Percentiles rank a stretch among this genome's conserved stretches.
phyloP scores from a whole-genome alignment of 169 alveolate species.

The Toxoplasma gondii region DNA sequence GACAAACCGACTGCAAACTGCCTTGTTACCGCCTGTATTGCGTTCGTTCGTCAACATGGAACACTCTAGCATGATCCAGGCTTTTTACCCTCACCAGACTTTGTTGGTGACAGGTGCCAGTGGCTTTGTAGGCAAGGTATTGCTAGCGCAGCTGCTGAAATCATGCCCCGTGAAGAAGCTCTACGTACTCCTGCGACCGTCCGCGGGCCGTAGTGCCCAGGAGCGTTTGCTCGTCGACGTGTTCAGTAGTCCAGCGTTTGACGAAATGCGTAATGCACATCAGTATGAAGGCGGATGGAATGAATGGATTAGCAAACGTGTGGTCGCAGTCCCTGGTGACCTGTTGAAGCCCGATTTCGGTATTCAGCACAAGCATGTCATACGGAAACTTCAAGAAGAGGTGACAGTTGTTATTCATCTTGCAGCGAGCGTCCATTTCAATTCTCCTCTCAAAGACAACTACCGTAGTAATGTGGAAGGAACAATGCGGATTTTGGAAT shows the following conservation, averaged over 20 bases:
- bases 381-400: constrained; percentile 19
- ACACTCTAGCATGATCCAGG: not conserved
- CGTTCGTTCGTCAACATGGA: not conserved
- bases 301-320: not conserved
- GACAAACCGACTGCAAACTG: too few species aligned
- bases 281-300: constrained; percentile 7
- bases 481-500: constrained; percentile 29
- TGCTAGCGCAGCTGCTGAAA: constrained; percentile 33
- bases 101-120: constrained; percentile 39
- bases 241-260: constrained; percentile 39
- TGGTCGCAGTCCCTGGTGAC: constrained; percentile 29
- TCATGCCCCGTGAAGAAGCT: not conserved
- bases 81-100: constrained; percentile 19
- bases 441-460: constrained; percentile 52
- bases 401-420: constrained; percentile 53
- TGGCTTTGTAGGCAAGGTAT: constrained; percentile 34
- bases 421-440: constrained; percentile 56
- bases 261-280: not conserved
- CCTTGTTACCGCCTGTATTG: not conserved
- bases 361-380: not conserved
- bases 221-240: constrained; percentile 19
- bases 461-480: constrained; percentile 60
- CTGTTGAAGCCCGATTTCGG: constrained; percentile 35
- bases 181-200: constrained; percentile 38
- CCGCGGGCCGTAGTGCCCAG: constrained; percentile 32